A percentile compares a stretch with the other conserved stretches of the same genome.
Conservation (phyloP, 2,329 filamentous ascomycete species). For the Verticillium longisporum region DNA sequence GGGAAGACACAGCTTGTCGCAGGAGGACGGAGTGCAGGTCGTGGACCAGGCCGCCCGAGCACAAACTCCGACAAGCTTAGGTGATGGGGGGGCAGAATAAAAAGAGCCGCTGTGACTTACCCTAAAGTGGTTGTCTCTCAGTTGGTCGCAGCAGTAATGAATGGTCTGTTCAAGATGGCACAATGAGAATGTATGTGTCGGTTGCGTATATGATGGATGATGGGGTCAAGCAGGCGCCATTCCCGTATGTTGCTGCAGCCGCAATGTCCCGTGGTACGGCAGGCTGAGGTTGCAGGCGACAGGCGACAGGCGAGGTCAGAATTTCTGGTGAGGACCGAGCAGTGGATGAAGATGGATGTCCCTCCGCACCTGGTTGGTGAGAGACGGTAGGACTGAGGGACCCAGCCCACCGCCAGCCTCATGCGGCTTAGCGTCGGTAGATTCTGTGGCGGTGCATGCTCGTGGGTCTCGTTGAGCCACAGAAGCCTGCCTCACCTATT, state of each 20-base stretch:
- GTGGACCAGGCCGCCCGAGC: background rate
- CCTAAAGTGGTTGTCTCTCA: background rate
- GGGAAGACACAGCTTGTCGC: slow-evolving; percentile 6
- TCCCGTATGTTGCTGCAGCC: slow-evolving; percentile 2
- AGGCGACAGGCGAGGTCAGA: slow-evolving; percentile 5
- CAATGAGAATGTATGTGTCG: background rate
- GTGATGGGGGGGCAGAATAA: background rate
- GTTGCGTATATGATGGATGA: slow-evolving; percentile 2
- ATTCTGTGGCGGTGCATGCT: background rate
- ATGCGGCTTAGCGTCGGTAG: slow-evolving; percentile 12
- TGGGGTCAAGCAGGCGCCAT: slow-evolving; percentile 11
- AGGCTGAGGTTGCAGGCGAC: slow-evolving; percentile 9
- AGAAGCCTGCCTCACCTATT: no score
- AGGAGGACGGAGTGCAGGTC: slow-evolving; percentile 2
- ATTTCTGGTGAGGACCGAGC: slow-evolving; percentile 11
- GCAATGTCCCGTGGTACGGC: slow-evolving; percentile 12
- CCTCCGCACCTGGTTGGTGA: slow-evolving; percentile 4
- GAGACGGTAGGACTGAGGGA: slow-evolving; percentile 7
- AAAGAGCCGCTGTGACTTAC: background rate
- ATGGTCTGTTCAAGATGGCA: background rate
- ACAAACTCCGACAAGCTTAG: background rate
- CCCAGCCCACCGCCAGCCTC: slow-evolving; percentile 3
- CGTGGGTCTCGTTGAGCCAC: no score
- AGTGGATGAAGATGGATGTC: slow-evolving; percentile 4
- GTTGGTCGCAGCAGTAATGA: background rate